Base-by-base conservation (phyloP, 495 filamentous ascomycete genomes). In the Aspergillus bertholletiae region DNA sequence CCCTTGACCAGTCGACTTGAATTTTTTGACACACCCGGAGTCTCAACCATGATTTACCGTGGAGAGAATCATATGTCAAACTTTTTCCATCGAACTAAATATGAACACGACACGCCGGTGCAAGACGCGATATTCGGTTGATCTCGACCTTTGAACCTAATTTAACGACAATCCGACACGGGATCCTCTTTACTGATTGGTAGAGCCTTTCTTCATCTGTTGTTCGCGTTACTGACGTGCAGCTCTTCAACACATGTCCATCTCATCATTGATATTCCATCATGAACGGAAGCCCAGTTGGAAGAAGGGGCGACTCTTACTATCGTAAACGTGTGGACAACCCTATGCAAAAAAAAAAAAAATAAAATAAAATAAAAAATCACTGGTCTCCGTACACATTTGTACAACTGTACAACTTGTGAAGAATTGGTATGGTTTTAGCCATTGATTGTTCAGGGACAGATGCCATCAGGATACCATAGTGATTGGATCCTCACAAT, bases 1-100 rank as follows among this genome's bases (percentile, higher is more conserved):
- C 46, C 12, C 12, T 49, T n/a, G 46, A 49, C 46, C 46, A 49
- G 44, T 46, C 44, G 44, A 46, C 23, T 46, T 30, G 23, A 27
- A 4, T 46, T 27, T 30, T 28, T 26, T 45, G 23, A 43, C 18
- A 43, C 39, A 43, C 18, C 39, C 17, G 17, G 39, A 22, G 17
- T 43, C 39, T 43, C 39, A 43, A 43, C 21, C 39, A 21, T 43
- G 39, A 43, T 43, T 43, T 18, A 20, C n/a, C 17, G 15, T 22
- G 13, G 20, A 5, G 39, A 21, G 6, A 43, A 43, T 43, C 39
- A 43, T 20, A 43, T 43, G 39, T 43, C 39, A 43, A 43, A 43
- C 18, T 43, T 43, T 22, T 22, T 22, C 37, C 17, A 20, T 7
- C 39, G 7, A 21, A 43, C 20, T 21, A 43, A 43, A 18, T 21